phyloP scores from a whole-genome alignment of 2,329 filamentous ascomycete genomes.

The Coccinonectria pachysandricola region DNA sequence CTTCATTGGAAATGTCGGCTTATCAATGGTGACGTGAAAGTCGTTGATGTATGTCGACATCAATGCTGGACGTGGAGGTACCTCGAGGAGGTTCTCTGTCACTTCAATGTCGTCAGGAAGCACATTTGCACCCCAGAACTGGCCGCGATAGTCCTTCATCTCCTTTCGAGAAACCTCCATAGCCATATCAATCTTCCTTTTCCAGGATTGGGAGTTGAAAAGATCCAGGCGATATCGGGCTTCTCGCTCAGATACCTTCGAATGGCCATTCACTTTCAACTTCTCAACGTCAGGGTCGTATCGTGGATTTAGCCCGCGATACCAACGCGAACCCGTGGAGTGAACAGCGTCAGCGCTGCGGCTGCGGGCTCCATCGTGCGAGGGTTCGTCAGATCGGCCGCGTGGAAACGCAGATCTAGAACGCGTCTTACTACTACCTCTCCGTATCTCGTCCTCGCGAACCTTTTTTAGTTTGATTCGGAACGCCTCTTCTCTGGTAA shows the following conservation, averaged over 20 bases:
- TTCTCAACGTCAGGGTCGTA: conserved; percentile 72
- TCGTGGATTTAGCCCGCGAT: conserved; percentile 38
- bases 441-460: conserved; percentile 55
- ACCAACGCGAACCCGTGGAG: conserved; percentile 21
- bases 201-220: conserved; percentile 87
- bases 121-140: conserved; percentile 76
- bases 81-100: conserved; percentile 72
- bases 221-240: conserved; percentile 65
- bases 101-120: conserved; percentile 74
- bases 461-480: conserved; percentile 78
- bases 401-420: conserved; percentile 41
- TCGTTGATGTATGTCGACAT: conserved; percentile 76
- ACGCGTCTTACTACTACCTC: conserved; percentile 40
- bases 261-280: conserved; percentile 55
- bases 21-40: conserved; percentile 76
- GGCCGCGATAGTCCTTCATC: conserved; percentile 67
- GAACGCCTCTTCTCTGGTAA: conserved; percentile 86
- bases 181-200: conserved; percentile 72
- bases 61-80: conserved; percentile 75
- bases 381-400: conserved; percentile 21
- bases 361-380: conserved; percentile 36
- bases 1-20: conserved; percentile 77
- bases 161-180: conserved; percentile 58
- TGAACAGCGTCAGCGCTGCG: conserved; percentile 41
- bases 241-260: conserved; percentile 64